Evolutionary conservation across 169 alveolate species (phyloP), one percentile per base, ranked within the genome.

Genomic region (Eimeria maxima): DNA sequence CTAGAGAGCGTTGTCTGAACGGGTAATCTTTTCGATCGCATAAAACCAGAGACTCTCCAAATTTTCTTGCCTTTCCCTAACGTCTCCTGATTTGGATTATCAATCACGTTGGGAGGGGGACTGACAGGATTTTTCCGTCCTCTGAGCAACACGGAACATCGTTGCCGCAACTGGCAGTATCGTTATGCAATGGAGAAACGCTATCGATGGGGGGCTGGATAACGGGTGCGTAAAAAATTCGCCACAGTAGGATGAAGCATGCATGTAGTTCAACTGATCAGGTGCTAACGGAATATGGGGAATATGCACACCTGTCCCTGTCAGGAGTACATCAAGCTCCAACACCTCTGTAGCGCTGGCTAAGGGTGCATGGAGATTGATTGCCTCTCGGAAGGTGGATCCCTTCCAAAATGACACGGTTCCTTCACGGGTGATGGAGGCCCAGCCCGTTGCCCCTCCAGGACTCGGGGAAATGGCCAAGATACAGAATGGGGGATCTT

Each of bases 391-490:
- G 47, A 87, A 18, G 22, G 65, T 87, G 14, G 93, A n/a, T 22
- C 93, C 93, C 29, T 87, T 87, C 93, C 93, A 87, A 47, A 87
- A 87, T 2, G 93, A 10, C 78, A 87, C 27, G 5, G 57, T 63
- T 60, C 93, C 93, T 38, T 27, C 81, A 38, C 93, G 78, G 33
- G 60, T 63, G n/a, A 87, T 29, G 60, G 93, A 29, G 2, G 20
- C 83, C 93, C 93, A 87, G 22, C 65, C 83, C 8, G 20, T 20
- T 18, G 4, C 55, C 27, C 29, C 65, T n/a, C 45, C 44, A 6
- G 57, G 50, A 22, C 76, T 83, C 5, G 76, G 20, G 8, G 93
- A 63, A 63, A 63, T n/a, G 22, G 67, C 50, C 63, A 87, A 42
- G 63, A 87, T 87, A 67, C 83, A 87, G 47, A 87, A 63, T 11